phyloP scores from a whole-genome alignment of 805 yeast genomes.

The Ogataea zsoltii region DNA sequence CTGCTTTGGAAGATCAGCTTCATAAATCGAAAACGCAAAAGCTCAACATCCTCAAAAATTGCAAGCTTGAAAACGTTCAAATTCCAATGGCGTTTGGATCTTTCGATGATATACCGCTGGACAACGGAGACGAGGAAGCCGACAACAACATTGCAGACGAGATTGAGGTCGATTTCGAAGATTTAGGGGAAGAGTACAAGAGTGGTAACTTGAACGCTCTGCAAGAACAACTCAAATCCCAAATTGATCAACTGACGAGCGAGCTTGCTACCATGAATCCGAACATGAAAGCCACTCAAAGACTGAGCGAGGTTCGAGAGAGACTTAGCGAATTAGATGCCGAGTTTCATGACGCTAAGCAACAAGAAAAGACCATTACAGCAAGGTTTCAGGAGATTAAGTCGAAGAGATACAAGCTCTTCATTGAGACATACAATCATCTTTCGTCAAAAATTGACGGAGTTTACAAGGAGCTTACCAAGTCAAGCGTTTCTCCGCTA shows the following conservation, averaged over 20 bases:
- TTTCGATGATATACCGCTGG: conserved; percentile 61
- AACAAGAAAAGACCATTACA: conserved; percentile 54
- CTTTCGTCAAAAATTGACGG: conserved; percentile 70
- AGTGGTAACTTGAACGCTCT: conserved; percentile 30
- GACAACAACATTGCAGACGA: conserved; percentile 38
- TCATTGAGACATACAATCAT: conserved; percentile 74
- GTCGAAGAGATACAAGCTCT: conserved; percentile 56
- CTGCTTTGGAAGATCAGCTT: conserved; percentile 50
- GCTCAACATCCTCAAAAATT: conserved; percentile 60
- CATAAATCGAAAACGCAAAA: conserved; percentile 58
- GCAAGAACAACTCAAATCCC: conserved; percentile 30
- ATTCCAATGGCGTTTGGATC: conserved; percentile 66
- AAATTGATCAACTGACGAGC: conserved; percentile 35
- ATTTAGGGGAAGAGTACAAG: conserved; percentile 44
- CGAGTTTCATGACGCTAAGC: conserved; percentile 64
- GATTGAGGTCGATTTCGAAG: conserved; percentile 56
- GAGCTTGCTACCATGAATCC: conserved; percentile 62
- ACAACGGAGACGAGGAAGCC: conserved; percentile 40
- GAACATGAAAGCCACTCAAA: conserved; percentile 76
- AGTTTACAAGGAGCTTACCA: conserved; percentile 85
- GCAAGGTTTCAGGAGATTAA: conserved; percentile 61
- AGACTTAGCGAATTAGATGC: conserved; percentile 60
- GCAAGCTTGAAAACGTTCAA: conserved; percentile 69
- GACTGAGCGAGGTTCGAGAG: conserved; percentile 67
- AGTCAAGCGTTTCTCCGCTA: conserved; percentile 63